These are phyloP conservation scores for Lithocarpus polystachyus DNA, from an alignment of 306 rosid species.

Conservation along the genomic window DNA sequence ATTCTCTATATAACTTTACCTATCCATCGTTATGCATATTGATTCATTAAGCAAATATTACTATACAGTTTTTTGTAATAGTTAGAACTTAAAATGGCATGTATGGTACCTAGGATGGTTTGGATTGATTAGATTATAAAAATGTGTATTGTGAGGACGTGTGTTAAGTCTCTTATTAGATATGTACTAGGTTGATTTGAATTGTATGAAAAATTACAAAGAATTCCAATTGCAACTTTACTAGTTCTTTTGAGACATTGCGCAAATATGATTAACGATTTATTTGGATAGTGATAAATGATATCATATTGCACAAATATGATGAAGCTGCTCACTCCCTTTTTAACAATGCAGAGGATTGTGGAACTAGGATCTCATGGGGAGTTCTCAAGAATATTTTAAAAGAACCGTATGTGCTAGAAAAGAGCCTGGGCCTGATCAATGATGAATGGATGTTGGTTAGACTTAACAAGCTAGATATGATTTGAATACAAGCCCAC, in stretches of 20 bases:
- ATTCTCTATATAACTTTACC: background rate
- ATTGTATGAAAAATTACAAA: too few species aligned
- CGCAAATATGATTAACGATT: too few species aligned
- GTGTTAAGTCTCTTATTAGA: too few species aligned
- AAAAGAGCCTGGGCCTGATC: conserved; percentile 22
- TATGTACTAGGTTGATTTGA: too few species aligned
- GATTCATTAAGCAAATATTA: background rate
- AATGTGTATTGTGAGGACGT: too few species aligned
- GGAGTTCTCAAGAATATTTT: background rate
- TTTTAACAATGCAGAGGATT: conserved; percentile 25
- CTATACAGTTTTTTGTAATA: too few species aligned
- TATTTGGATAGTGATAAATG: background rate
- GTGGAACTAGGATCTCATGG: background rate
- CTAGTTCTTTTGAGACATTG: too few species aligned
- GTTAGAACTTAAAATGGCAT: too few species aligned
- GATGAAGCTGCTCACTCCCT: conserved; percentile 20
- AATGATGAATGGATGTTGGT: conserved; percentile 18
- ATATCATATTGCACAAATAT: background rate
- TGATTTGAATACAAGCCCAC: background rate
- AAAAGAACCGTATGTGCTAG: conserved; percentile 34
- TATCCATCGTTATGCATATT: too few species aligned
- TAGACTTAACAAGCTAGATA: background rate
- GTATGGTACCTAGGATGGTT: too few species aligned
- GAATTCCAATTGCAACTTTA: too few species aligned
- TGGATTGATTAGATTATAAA: too few species aligned